These are phyloP conservation scores for Wallemia hederae DNA, from an alignment of 1,284 basidiomycete genomes.

Conservation along the genomic window DNA sequence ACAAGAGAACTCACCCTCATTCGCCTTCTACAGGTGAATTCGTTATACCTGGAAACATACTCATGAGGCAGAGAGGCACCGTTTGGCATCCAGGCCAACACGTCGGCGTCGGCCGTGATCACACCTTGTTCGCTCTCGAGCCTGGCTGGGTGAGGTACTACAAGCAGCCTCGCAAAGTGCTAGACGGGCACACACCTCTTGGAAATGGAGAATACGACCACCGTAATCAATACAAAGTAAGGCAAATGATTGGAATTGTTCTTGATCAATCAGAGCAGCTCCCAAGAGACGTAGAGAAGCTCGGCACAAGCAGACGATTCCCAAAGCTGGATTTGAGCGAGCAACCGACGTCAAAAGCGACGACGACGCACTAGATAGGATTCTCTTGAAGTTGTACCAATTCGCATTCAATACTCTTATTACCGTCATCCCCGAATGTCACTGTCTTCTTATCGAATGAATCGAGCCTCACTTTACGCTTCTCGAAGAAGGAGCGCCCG, in stretches of 20 bases:
- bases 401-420: neutral
- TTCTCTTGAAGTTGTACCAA: neutral
- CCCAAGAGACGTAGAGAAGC: constrained; percentile 7
- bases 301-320: constrained; percentile 9
- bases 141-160: constrained; percentile 83
- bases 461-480: neutral
- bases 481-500: neutral
- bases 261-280: constrained; percentile 7
- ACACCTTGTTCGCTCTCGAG: constrained; percentile 60
- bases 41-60: constrained; percentile 74
- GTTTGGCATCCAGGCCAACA: constrained; percentile 72
- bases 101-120: constrained; percentile 70
- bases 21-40: constrained; percentile 32
- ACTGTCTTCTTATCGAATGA: neutral
- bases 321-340: constrained; percentile 6
- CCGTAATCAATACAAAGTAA: constrained; percentile 5
- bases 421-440: neutral
- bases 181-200: neutral
- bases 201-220: neutral
- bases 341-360: neutral
- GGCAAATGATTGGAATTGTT: constrained; percentile 9
- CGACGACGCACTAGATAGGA: neutral
- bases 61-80: constrained; percentile 67
- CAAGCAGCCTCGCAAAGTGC: constrained; percentile 14
- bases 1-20: neutral